Conservation (phyloP, 177 flowering plant species). For the Vitis hybrid region DNA sequence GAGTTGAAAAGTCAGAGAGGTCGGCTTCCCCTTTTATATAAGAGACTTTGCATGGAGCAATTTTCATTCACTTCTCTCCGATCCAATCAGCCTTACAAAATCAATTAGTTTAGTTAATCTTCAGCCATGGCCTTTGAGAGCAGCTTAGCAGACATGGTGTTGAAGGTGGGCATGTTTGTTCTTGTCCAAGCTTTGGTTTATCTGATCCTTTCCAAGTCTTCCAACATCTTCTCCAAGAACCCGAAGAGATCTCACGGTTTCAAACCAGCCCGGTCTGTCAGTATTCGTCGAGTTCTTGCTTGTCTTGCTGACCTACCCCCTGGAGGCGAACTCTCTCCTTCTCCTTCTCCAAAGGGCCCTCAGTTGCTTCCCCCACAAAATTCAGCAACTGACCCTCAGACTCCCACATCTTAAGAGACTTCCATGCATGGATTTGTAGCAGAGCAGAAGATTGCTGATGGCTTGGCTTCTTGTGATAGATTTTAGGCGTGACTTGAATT, state of each 20-base stretch:
- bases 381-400: no score
- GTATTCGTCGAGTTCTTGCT: conserved; percentile 45
- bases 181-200: conserved; percentile 50
- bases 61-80: no score
- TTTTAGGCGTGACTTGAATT: no score
- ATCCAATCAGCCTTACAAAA: no score
- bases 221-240: conserved; percentile 35
- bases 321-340: conserved; percentile 26
- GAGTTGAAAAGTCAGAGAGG: no score
- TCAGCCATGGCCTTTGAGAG: conserved; percentile 1
- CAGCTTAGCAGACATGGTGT: conserved; percentile 19
- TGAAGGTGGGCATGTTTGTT: conserved; percentile 49
- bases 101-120: no score
- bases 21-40: no score
- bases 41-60: no score
- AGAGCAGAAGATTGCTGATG: no score
- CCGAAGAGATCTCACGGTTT: conserved; percentile 31
- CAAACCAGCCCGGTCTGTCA: conserved; percentile 41
- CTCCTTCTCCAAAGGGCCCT: conserved; percentile 11
- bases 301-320: conserved; percentile 46
- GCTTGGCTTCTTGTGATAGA: no score
- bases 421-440: no score
- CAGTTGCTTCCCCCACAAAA: neutral
- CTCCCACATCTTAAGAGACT: no score
- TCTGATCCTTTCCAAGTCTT: conserved; percentile 43